Evolutionary conservation across 441 rosid genomes (phyloP).

Genomic region (Adansonia grandidieri): DNA sequence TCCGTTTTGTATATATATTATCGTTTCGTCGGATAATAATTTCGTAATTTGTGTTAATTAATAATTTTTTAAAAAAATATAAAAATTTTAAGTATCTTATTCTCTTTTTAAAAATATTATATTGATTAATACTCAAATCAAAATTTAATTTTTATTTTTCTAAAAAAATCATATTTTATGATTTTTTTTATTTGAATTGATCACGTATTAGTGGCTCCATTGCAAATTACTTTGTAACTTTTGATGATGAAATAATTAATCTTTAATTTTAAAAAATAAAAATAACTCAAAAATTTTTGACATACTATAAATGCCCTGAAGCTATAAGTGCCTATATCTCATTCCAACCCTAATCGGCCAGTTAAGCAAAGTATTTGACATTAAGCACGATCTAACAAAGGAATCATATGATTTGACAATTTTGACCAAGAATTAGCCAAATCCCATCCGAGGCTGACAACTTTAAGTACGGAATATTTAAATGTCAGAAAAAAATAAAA

Average conservation of each 20-base stretch:
- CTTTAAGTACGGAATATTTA: too few species aligned
- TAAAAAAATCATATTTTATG: neutral
- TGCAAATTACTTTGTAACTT: slow-evolving; percentile 1
- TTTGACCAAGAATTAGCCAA: neutral
- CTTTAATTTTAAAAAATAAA: too few species aligned
- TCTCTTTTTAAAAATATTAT: too few species aligned
- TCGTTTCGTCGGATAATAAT: neutral
- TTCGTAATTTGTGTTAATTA: neutral
- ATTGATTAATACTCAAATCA: too few species aligned
- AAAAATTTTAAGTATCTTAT: neutral
- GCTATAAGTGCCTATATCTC: neutral
- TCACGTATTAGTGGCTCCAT: neutral
- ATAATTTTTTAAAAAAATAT: neutral
- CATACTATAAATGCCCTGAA: neutral
- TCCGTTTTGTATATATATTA: neutral
- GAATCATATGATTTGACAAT: neutral
- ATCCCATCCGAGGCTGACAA: neutral
- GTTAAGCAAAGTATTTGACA: neutral
- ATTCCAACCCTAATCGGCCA: neutral
- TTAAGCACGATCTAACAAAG: neutral
- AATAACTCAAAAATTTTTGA: neutral
- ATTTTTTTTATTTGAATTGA: neutral
- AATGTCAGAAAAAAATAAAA: too few species aligned
- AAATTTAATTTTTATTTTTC: too few species aligned
- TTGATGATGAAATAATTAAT: neutral